Base-by-base conservation (phyloP, 2,329 filamentous ascomycete genomes). In the Graphilbum sp. region DNA sequence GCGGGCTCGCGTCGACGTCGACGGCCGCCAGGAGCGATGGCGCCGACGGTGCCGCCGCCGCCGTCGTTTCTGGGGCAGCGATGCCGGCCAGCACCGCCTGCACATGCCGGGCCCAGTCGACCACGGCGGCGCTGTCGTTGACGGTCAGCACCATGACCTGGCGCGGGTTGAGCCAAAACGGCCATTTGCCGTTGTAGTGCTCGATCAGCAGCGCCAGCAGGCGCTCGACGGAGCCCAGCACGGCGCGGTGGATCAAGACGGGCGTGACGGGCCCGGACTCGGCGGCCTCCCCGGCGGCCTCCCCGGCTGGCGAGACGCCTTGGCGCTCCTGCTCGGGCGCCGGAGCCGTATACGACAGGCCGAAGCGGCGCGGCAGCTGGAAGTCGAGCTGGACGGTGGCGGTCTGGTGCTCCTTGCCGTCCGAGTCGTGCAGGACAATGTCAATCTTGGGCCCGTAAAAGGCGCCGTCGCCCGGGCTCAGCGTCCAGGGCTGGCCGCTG, bases 371-470 rank as follows among this genome's bases (percentile, higher is more conserved):
- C 1, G 85, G 85, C 2, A 93, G 66, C 56, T 93, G 86, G 54
- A 93, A 92, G 54, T 93, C 85, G 21, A 93, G 70, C 60, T 93
- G 85, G 36, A 93, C 79, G 0, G 85, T 92, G 3, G 84, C 86
- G 3, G 86, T 83, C 53, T 93, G 85, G 52, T 92, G 85, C 50
- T 86, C 81, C 52, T 88, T 92, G 8, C 82, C 83, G 50, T 83
- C 72, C 1, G 79, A 77, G 52, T 92, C 85, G 43, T 70, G 73
- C 34, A 93, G 58, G 30, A 92, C 74, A 33, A 93, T 81, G 51
- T 93, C 85, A 46, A 93, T 93, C 60, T 93, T 93, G 24, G 86
- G 85, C 0, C 86, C 85, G 50, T 93, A 93, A 52, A 93, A 93
- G 4, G 85, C 85, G 13, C 86, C 85, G 43, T 92, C 85, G 11